Evolutionary conservation across 306 rosid species (phyloP), one percentile per base, ranked within the genome.

Genomic region (Vachellia pachyceras): DNA sequence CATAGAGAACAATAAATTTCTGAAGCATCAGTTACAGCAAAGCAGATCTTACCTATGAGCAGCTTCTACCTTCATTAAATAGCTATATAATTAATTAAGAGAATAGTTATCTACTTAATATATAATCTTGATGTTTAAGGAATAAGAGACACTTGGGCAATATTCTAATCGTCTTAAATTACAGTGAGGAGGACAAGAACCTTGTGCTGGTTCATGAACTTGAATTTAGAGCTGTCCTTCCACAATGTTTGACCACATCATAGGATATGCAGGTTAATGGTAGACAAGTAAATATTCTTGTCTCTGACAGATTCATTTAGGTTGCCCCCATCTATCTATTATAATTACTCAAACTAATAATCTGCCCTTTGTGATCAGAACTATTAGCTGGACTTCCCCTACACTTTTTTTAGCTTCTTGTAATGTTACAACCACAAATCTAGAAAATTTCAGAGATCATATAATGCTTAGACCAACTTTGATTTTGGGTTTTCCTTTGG

Each of bases 161-260:
- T 87, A 73, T 81, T 84, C 73, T 84, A 76, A 52, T 82, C 66
- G 18, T 5, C 29, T 78, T 79, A 84, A 63, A 78, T 84, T 46
- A 69, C 80, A 71, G 79, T 55, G 78, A 72, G 36, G 79, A 81
- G 33, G 2, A 75, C 76, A 73, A 23, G 79, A 84, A 58, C 42
- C 73, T 57, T 77, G 82, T 9, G 61, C 66, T 79, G 78, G 90
- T 87, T 87, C 90, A 87, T 84, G 90, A 87, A 87, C 88, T 72
- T 77, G 80, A 61, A 82, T 70, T 64, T 55, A 81, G 82, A 86
- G 77, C 82, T 79, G 82, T 86, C 80, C 80, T 29, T 29, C 33
- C 33, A 82, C 84, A 64, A 55, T 55, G 85, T 80, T 86, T 86
- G 89, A 86, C 87, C 76, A 41, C 3, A 77, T 75, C 70, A 65